Percentiles rank a stretch among this genome's conserved stretches.
phyloP scores from a whole-genome alignment of 352 stramenopile genomes.

The Pythium plurisporium region DNA sequence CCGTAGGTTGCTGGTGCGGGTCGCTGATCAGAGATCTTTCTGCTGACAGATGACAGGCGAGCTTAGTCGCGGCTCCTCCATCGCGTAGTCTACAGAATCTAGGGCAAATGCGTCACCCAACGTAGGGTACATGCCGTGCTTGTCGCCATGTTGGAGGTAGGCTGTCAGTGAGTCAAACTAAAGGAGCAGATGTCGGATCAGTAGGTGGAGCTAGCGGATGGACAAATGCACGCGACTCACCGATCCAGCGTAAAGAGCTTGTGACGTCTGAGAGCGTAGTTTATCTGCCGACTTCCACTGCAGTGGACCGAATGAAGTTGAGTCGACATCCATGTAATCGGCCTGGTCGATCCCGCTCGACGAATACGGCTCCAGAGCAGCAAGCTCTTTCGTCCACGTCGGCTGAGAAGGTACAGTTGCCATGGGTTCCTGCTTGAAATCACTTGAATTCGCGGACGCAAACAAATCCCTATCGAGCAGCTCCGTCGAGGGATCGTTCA shows the following conservation, averaged over 20 bases:
- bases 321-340: slow-evolving; percentile 23
- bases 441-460: background rate
- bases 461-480: slow-evolving; percentile 5
- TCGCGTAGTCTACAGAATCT: slow-evolving; percentile 18
- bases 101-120: slow-evolving; percentile 11
- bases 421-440: slow-evolving; percentile 14
- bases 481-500: background rate
- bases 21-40: slow-evolving; percentile 8
- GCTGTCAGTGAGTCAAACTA: slow-evolving; percentile 14
- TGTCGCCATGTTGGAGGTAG: slow-evolving; percentile 17
- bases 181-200: background rate
- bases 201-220: background rate
- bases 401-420: background rate
- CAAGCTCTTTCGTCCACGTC: slow-evolving; percentile 17
- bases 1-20: background rate
- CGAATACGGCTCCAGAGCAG: slow-evolving; percentile 15
- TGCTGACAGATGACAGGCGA: slow-evolving; percentile 16
- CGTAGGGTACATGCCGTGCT: slow-evolving; percentile 3
- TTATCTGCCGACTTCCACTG: slow-evolving; percentile 21
- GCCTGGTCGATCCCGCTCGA: slow-evolving; percentile 13
- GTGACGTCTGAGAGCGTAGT: background rate
- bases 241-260: slow-evolving; percentile 1
- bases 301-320: slow-evolving; percentile 14
- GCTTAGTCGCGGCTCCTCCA: slow-evolving; percentile 20
- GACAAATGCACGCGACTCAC: slow-evolving; percentile 5